Evolutionary conservation across 129 eudicot genomes (phyloP).

Genomic region (Pittosporum tobira): DNA sequence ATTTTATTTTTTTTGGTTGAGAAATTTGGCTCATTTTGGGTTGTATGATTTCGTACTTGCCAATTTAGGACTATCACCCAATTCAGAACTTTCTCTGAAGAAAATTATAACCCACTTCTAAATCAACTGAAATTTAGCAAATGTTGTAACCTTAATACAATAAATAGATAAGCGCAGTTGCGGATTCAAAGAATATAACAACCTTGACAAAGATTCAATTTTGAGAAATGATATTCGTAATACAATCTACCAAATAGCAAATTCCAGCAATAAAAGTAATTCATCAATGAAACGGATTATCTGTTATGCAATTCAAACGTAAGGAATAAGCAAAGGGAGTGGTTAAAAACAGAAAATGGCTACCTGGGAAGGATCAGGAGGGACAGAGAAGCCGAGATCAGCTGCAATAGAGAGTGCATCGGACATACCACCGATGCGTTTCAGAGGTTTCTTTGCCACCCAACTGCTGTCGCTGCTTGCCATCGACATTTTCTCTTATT

Average conservation of each 20-base stretch:
- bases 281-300: background rate
- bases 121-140: background rate
- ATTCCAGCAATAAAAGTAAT: background rate
- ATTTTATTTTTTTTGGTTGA: too few species aligned
- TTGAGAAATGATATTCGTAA: background rate
- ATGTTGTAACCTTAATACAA: background rate
- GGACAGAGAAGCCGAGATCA: constrained; percentile 71
- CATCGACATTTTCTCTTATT: constrained; percentile 34
- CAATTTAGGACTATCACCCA: background rate
- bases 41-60: background rate
- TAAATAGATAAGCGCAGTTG: too few species aligned
- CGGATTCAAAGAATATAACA: too few species aligned
- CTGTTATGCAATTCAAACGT: background rate
- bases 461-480: constrained; percentile 61
- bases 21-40: too few species aligned
- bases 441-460: constrained; percentile 81
- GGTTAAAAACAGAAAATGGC: background rate
- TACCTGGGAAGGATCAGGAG: constrained; percentile 63
- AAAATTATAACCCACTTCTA: background rate
- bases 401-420: constrained; percentile 94
- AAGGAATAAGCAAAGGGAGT: background rate
- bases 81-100: background rate
- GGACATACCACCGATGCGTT: constrained; percentile 98
- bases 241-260: background rate
- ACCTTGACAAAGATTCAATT: too few species aligned